A percentile compares a stretch with the other conserved stretches of the same genome.
These are phyloP conservation scores for Phlegmacium glaucopus DNA, from an alignment of 768 basidiomycete genomes.

Conservation along the genomic window DNA sequence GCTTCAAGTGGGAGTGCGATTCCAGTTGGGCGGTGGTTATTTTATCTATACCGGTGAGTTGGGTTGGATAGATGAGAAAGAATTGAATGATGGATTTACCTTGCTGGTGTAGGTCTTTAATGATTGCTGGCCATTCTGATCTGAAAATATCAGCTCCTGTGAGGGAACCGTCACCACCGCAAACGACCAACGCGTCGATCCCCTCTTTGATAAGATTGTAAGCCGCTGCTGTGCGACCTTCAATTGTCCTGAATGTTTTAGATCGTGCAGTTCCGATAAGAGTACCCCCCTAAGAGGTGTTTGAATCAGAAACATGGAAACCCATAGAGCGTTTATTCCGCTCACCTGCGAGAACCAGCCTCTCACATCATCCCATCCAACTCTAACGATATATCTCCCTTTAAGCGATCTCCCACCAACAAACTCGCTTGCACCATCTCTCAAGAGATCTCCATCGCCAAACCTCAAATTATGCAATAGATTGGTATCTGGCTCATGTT, in stretches of 20 bases:
- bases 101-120: constrained; percentile 61
- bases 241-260: constrained; percentile 74
- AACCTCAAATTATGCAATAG: constrained; percentile 77
- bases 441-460: constrained; percentile 74
- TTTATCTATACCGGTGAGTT: constrained; percentile 39
- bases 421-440: constrained; percentile 80
- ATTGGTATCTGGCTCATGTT: constrained; percentile 27
- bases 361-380: constrained; percentile 97
- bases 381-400: constrained; percentile 89
- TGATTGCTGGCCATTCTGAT: constrained; percentile 89
- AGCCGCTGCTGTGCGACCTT: constrained; percentile 88
- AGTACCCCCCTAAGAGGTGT: constrained; percentile 72
- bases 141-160: constrained; percentile 96
- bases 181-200: constrained; percentile 95
- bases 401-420: constrained; percentile 70
- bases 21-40: constrained; percentile 73
- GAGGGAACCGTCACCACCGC: constrained; percentile 95
- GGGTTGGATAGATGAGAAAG: neutral
- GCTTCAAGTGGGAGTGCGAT: constrained; percentile 81
- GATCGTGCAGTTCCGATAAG: constrained; percentile 94
- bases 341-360: constrained; percentile 89
- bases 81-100: constrained; percentile 35
- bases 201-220: constrained; percentile 93
- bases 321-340: neutral
- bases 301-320: neutral